phyloP scores from a whole-genome alignment of 257 asterid genomes.

The Eustoma russellianum region DNA sequence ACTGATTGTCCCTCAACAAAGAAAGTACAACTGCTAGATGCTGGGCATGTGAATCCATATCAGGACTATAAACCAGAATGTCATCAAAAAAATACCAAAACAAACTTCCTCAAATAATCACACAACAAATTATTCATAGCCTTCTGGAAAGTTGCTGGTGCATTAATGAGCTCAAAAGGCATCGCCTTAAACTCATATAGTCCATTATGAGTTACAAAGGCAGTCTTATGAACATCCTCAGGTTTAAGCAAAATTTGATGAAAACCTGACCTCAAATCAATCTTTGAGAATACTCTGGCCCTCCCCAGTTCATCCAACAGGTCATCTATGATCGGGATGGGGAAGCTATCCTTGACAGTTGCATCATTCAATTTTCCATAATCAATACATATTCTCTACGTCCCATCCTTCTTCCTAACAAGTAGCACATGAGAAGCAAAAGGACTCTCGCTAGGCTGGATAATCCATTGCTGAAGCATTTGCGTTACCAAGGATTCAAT shows the following conservation, averaged over 20 bases:
- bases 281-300: neutral
- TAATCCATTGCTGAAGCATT: neutral
- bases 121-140: no score
- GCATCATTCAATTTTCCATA: no score
- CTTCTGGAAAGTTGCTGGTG: neutral
- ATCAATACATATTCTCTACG: no score
- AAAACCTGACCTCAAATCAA: neutral
- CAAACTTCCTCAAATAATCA: neutral
- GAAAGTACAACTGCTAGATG: neutral
- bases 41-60: neutral
- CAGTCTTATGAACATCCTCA: neutral
- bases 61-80: neutral
- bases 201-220: neutral
- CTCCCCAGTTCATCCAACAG: neutral
- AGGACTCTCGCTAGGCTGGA: no score
- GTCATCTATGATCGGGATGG: neutral
- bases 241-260: neutral
- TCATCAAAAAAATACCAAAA: neutral
- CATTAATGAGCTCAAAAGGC: neutral
- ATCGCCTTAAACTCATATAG: neutral
- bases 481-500: neutral
- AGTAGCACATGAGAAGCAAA: no score
- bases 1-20: neutral
- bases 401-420: no score
- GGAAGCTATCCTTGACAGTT: neutral